A percentile compares a stretch with the other conserved stretches of the same genome.
Conservation (phyloP, 768 basidiomycete species). For the Lentinula edodes region DNA sequence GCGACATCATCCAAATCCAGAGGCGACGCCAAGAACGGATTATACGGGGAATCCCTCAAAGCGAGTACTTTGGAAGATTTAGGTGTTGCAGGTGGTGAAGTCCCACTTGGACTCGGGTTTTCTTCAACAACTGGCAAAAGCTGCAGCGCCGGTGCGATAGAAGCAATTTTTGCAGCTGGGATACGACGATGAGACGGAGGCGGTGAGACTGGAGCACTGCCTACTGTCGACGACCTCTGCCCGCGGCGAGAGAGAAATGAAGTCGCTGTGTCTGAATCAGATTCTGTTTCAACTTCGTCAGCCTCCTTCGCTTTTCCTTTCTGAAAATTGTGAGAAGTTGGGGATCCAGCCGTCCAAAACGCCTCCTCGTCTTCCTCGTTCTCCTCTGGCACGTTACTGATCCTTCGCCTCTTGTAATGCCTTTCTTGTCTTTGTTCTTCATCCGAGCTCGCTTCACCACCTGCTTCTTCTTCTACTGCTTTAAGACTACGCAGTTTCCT, state of each 20-base stretch:
- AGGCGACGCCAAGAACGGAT: slow-evolving; percentile 37
- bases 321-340: slow-evolving; percentile 9
- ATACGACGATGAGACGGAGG: slow-evolving; percentile 7
- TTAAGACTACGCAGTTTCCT: slow-evolving; percentile 17
- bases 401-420: slow-evolving; percentile 16
- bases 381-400: slow-evolving; percentile 14
- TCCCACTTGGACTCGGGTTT: neutral
- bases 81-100: slow-evolving; percentile 3
- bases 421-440: neutral
- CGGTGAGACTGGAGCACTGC: slow-evolving; percentile 3
- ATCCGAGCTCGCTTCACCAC: slow-evolving; percentile 9
- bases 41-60: slow-evolving; percentile 43
- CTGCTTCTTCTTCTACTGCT: slow-evolving; percentile 3
- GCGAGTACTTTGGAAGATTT: slow-evolving; percentile 16
- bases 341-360: slow-evolving; percentile 21
- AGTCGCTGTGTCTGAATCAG: neutral
- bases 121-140: neutral
- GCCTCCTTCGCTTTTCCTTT: slow-evolving; percentile 5
- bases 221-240: neutral
- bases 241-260: neutral
- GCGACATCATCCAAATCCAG: slow-evolving; percentile 8
- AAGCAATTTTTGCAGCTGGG: neutral
- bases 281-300: neutral
- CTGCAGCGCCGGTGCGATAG: neutral
- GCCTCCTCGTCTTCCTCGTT: slow-evolving; percentile 24